Conservation (phyloP, 768 basidiomycete species). For the Phanerodontia chrysosporium region DNA sequence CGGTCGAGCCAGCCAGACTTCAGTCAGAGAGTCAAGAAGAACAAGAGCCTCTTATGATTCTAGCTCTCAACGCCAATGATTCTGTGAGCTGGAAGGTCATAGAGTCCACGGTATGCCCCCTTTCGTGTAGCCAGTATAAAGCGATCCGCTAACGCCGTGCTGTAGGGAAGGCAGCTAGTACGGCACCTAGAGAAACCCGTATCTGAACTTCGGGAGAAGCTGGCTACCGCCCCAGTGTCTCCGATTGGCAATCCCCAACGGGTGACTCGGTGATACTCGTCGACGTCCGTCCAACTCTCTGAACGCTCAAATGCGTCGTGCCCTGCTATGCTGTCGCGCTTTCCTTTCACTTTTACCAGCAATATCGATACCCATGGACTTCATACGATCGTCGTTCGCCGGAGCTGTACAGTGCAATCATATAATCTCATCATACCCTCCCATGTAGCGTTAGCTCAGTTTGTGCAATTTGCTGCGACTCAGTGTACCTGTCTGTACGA, state of each 20-base stretch:
- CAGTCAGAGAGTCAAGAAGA: slow-evolving; percentile 20
- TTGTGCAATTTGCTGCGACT: not conserved
- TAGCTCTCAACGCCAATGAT: slow-evolving; percentile 62
- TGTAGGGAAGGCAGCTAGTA: slow-evolving; percentile 20
- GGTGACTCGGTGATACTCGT: not conserved
- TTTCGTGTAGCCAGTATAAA: not conserved
- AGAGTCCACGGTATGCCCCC: slow-evolving; percentile 48
- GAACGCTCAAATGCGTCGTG: not conserved
- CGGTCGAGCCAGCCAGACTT: slow-evolving; percentile 41
- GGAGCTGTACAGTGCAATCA: not conserved
- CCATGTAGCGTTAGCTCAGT: not conserved
- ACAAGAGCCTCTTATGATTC: slow-evolving; percentile 56
- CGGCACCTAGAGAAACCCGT: slow-evolving; percentile 24
- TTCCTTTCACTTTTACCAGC: not conserved
- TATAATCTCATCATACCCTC: not conserved
- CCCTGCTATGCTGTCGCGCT: not conserved
- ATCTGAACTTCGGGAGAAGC: slow-evolving; percentile 15
- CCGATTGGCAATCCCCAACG: slow-evolving; percentile 17
- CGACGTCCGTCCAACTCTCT: not conserved
- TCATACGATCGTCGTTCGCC: not conserved
- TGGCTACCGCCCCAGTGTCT: slow-evolving; percentile 15
- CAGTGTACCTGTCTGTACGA: not conserved
- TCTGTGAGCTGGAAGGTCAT: slow-evolving; percentile 65
- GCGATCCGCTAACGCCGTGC: not conserved
- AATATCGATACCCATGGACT: not conserved